Evolutionary conservation across 2,329 filamentous ascomycete genomes (phyloP).

Genomic region (Lachnellula arida): DNA sequence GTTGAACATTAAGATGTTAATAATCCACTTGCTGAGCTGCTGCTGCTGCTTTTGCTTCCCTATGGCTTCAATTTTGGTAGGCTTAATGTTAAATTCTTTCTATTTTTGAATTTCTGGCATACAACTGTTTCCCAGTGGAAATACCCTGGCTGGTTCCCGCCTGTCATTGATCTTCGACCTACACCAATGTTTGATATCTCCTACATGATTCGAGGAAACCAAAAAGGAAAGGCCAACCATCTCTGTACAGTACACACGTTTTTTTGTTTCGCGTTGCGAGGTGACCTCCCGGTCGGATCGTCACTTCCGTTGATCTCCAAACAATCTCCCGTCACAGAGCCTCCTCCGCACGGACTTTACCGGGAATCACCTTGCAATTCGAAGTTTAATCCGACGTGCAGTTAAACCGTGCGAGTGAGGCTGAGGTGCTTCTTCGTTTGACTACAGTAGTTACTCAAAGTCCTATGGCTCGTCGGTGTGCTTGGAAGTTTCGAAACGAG

Average conservation of each 20-base stretch:
- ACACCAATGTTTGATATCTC: too few species aligned
- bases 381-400: background rate
- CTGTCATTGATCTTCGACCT: background rate
- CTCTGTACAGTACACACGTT: background rate
- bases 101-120: background rate
- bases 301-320: background rate
- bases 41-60: background rate
- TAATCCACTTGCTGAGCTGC: constrained; percentile 13
- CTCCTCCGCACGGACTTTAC: background rate
- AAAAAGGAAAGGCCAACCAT: too few species aligned
- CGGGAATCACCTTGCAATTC: background rate
- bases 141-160: background rate
- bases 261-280: background rate
- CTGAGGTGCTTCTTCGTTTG: background rate
- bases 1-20: constrained; percentile 24
- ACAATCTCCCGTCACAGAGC: background rate
- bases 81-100: background rate
- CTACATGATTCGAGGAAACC: too few species aligned
- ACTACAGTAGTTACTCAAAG: background rate
- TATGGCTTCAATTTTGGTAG: background rate
- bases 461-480: background rate
- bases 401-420: background rate
- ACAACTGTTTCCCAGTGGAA: background rate
- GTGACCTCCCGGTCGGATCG: background rate
- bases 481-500: background rate